Conservation (phyloP, 2,329 filamentous ascomycete species). For the Ophioceras dolichostomum region DNA sequence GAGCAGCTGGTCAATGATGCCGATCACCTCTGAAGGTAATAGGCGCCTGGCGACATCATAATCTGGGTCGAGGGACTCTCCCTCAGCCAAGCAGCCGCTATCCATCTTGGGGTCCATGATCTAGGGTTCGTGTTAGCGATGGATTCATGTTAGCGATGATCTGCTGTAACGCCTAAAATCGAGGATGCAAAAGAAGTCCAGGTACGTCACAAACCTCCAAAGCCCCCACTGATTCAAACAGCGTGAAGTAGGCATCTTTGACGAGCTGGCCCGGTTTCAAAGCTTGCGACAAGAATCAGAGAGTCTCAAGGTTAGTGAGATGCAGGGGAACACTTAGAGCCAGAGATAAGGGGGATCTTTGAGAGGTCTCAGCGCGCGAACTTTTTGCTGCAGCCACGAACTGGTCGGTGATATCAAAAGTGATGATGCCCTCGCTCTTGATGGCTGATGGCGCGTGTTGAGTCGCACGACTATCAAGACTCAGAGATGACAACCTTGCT, state of each 20-base stretch:
- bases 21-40: slow-evolving; percentile 68
- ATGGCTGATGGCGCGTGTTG: slow-evolving; percentile 26
- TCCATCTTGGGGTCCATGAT: slow-evolving; percentile 99
- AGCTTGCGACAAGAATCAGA: slow-evolving; percentile 36
- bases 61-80: slow-evolving; percentile 71
- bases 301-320: slow-evolving; percentile 1
- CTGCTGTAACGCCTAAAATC: too few species aligned
- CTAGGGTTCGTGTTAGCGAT: slow-evolving; percentile 31
- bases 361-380: slow-evolving; percentile 19
- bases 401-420: slow-evolving; percentile 44
- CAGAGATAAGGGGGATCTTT: too few species aligned
- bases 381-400: slow-evolving; percentile 41
- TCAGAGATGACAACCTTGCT: too few species aligned
- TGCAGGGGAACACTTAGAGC: too few species aligned
- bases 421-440: slow-evolving; percentile 35
- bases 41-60: slow-evolving; percentile 62
- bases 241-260: slow-evolving; percentile 87
- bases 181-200: too few species aligned
- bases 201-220: slow-evolving; percentile 46
- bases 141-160: too few species aligned
- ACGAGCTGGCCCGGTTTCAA: slow-evolving; percentile 71
- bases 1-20: slow-evolving; percentile 87
- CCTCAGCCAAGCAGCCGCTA: slow-evolving; percentile 69
- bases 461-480: too few species aligned
- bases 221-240: slow-evolving; percentile 88